phyloP scores from a whole-genome alignment of 2,329 filamentous ascomycete species.

The Colletotrichum paranaense region DNA sequence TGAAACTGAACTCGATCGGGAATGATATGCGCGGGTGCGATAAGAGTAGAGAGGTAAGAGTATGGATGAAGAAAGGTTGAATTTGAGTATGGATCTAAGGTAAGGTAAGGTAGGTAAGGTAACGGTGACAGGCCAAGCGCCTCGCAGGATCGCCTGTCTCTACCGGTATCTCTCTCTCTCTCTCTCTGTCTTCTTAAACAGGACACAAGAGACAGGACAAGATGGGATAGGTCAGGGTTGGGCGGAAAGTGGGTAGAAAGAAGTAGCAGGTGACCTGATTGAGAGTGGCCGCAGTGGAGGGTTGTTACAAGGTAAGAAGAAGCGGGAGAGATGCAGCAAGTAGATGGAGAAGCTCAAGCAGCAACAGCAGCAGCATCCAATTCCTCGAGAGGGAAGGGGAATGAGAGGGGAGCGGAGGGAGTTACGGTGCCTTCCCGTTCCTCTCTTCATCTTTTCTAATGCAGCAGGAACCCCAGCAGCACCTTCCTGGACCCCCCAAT shows the following conservation, averaged over 20 bases:
- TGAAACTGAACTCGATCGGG: not conserved
- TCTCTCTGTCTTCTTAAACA: not conserved
- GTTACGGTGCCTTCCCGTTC: not conserved
- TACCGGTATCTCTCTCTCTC: not conserved
- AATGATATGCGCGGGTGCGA: not conserved
- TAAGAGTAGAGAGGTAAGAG: not conserved
- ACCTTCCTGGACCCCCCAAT: slow-evolving; percentile 12
- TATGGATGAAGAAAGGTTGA: slow-evolving; percentile 10
- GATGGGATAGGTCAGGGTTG: slow-evolving; percentile 1
- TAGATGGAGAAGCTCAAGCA: not conserved
- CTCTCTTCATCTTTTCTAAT: slow-evolving; percentile 16
- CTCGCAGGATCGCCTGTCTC: not conserved
- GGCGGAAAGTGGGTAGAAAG: not conserved
- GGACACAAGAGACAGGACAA: not conserved
- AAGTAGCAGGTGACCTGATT: slow-evolving; percentile 19
- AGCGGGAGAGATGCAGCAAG: slow-evolving; percentile 29
- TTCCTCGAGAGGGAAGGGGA: slow-evolving; percentile 7
- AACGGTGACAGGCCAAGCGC: slow-evolving; percentile 9
- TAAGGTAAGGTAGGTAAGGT: not conserved
- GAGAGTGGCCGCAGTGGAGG: slow-evolving; percentile 5
- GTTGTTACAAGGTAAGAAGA: slow-evolving; percentile 6
- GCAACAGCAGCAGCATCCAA: slow-evolving; percentile 17
- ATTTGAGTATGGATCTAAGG: slow-evolving; percentile 16
- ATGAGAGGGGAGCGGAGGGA: not conserved
- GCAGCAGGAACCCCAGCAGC: slow-evolving; percentile 2